Conservation (phyloP, 106 monocot species). For the Acorus calamus region DNA sequence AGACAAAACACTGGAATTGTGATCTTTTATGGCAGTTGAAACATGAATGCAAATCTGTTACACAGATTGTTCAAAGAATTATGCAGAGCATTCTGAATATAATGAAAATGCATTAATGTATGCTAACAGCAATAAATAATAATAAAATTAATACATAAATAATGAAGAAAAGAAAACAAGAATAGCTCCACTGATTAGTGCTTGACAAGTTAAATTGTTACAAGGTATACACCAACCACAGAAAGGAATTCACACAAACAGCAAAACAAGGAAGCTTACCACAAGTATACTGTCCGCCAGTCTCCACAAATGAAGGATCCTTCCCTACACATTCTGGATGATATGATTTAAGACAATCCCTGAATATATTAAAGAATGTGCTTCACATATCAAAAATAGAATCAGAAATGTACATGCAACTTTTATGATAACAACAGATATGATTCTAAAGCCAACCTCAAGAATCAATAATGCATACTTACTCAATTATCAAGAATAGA, state of each 20-base stretch:
- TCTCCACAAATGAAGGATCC: conserved; percentile 41
- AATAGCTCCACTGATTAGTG: too few relatives aligned
- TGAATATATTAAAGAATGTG: conserved; percentile 2
- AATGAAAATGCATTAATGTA: neutral
- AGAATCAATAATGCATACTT: too few relatives aligned
- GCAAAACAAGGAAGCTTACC: conserved; percentile 18
- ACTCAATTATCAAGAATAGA: too few relatives aligned
- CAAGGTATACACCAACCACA: too few relatives aligned
- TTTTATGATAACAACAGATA: too few relatives aligned
- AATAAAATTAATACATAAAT: neutral
- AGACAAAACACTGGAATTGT: conserved; percentile 43
- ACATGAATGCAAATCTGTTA: conserved; percentile 65
- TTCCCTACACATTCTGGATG: conserved; percentile 54
- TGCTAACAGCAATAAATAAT: neutral
- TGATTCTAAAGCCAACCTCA: too few relatives aligned
- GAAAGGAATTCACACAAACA: too few relatives aligned
- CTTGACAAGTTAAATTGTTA: too few relatives aligned
- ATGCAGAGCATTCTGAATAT: too few relatives aligned
- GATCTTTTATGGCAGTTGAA: conserved; percentile 39
- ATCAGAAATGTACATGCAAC: too few relatives aligned
- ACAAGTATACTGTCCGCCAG: conserved; percentile 41
- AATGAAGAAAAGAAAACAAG: too few relatives aligned
- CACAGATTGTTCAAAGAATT: neutral
- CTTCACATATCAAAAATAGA: too few relatives aligned
- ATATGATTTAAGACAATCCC: conserved; percentile 67